Percentiles rank a stretch among this genome's conserved stretches.
Evolutionary conservation across 1,284 basidiomycete species (phyloP).

Genomic region (Leccinum colubrinum): DNA sequence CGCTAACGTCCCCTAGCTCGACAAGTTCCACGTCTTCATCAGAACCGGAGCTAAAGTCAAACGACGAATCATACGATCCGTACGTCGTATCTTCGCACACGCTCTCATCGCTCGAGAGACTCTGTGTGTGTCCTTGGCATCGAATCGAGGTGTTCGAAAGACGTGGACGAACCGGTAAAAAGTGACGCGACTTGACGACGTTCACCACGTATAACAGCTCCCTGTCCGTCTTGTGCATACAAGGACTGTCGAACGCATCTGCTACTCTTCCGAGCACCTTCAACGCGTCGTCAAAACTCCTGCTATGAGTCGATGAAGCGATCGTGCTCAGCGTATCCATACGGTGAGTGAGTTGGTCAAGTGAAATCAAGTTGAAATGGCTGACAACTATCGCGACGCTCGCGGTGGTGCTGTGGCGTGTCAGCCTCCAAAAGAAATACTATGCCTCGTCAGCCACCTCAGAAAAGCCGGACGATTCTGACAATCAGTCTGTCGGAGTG

Average conservation of each 20-base stretch:
- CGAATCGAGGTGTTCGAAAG: neutral
- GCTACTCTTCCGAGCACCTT: conserved; percentile 27
- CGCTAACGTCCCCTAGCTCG: conserved; percentile 8
- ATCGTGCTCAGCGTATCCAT: conserved; percentile 10
- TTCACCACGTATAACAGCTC: conserved; percentile 22
- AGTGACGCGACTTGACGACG: conserved; percentile 20
- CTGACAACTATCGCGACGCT: conserved; percentile 1
- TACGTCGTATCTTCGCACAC: conserved; percentile 2
- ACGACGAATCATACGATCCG: conserved; percentile 11
- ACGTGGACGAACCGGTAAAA: conserved; percentile 18
- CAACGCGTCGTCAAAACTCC: conserved; percentile 18
- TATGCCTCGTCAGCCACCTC: conserved; percentile 13
- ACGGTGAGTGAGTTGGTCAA: neutral
- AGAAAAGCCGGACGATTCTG: neutral
- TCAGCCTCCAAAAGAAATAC: conserved; percentile 15
- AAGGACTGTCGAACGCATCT: conserved; percentile 31
- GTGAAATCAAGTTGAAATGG: neutral
- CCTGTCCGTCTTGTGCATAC: conserved; percentile 19
- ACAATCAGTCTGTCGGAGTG: neutral
- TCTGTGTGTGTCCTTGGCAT: conserved; percentile 7
- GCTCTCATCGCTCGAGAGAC: conserved; percentile 15
- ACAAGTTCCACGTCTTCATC: conserved; percentile 17
- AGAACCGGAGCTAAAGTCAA: conserved; percentile 13
- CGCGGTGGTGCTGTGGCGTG: neutral
- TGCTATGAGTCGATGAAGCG: neutral